Percentiles rank a stretch among this genome's conserved stretches.
phyloP scores from a whole-genome alignment of 192 early-diverging fungal species.

The Gonapodya sp. region DNA sequence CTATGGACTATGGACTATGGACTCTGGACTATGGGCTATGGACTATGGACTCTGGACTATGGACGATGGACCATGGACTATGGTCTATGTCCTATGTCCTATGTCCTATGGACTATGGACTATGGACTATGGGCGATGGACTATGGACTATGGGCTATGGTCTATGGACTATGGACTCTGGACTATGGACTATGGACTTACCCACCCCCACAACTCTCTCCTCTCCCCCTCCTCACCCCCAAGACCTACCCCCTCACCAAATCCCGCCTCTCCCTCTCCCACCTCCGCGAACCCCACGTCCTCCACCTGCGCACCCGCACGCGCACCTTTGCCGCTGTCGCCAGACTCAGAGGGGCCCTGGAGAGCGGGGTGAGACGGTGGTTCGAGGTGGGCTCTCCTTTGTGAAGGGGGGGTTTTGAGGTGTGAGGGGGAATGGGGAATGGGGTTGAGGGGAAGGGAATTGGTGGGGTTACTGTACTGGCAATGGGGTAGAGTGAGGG shows the following conservation, averaged over 20 bases:
- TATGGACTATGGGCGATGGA: not conserved
- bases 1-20: no score
- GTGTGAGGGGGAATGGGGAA: no score
- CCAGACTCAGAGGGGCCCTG: slow-evolving; percentile 59
- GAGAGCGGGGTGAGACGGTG: slow-evolving; percentile 61
- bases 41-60: not conserved
- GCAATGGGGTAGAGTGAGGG: no score
- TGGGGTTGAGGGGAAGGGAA: no score
- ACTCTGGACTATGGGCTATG: no score
- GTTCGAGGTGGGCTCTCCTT: slow-evolving; percentile 58
- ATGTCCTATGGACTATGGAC: not conserved
- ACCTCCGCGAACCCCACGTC: slow-evolving; percentile 55
- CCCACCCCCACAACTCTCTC: not conserved
- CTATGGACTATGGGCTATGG: not conserved
- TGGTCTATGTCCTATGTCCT: not conserved
- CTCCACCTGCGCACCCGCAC: slow-evolving; percentile 65
- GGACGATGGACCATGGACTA: not conserved
- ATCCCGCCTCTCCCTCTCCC: slow-evolving; percentile 64
- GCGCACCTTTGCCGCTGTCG: slow-evolving; percentile 61
- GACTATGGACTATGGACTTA: not conserved
- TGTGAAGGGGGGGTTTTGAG: no score
- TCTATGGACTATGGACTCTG: not conserved
- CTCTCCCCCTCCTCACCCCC: not conserved
- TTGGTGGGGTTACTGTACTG: no score
- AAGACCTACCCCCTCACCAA: slow-evolving; percentile 81